Evolutionary conservation across 192 early-diverging fungal genomes (phyloP).

Genomic region (Piromyces sp.): DNA sequence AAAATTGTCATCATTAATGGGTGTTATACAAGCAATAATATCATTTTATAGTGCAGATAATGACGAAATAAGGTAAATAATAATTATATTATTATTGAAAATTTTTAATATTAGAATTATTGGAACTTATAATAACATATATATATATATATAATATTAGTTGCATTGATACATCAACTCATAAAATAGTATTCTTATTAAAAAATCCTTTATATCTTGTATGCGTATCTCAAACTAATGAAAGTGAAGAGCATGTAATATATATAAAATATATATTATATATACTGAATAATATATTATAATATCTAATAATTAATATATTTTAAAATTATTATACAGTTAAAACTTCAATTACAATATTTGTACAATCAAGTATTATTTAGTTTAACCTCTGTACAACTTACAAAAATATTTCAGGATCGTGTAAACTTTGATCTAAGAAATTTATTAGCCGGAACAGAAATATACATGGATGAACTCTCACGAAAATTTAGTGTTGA

Average conservation of each 20-base stretch:
- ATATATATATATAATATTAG: slow-evolving; percentile 16
- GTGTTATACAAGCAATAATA: slow-evolving; percentile 74
- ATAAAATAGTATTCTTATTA: slow-evolving; percentile 66
- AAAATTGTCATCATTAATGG: slow-evolving; percentile 69
- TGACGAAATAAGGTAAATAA: slow-evolving; percentile 47
- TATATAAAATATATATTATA: too few relatives aligned
- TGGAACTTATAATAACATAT: too few relatives aligned
- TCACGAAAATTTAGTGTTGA: not conserved
- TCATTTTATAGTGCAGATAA: slow-evolving; percentile 68
- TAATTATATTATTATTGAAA: not conserved
- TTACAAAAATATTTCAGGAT: not conserved
- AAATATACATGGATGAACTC: not conserved
- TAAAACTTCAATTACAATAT: not conserved
- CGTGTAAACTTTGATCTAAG: not conserved
- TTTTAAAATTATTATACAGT: too few relatives aligned
- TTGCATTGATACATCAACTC: slow-evolving; percentile 46
- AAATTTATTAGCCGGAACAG: not conserved
- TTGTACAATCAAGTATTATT: not conserved
- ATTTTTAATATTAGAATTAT: not conserved
- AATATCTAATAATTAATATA: too few relatives aligned
- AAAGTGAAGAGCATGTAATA: slow-evolving; percentile 49
- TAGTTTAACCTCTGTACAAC: not conserved
- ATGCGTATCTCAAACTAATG: slow-evolving; percentile 57
- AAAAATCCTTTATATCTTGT: slow-evolving; percentile 72
- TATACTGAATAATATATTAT: too few relatives aligned